A percentile compares a stretch with the other conserved stretches of the same genome.
Evolutionary conservation across 495 filamentous ascomycete species (phyloP).

Genomic region (Platismatia glauca): DNA sequence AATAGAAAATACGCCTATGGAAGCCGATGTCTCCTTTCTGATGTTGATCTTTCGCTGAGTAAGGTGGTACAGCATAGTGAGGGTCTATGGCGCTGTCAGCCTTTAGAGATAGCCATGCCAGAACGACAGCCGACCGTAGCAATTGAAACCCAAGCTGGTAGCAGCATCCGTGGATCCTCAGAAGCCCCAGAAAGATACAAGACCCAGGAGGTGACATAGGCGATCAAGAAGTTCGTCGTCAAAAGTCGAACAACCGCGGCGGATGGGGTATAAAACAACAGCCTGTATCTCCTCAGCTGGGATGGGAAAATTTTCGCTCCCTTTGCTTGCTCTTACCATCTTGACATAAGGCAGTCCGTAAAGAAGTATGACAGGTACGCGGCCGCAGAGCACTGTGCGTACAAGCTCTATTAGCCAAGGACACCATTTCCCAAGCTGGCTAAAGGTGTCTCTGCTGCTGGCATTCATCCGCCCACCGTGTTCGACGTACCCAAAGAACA

Average conservation of each 20-base stretch:
- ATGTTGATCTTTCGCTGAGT: conserved; percentile 76
- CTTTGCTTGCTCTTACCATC: conserved; percentile 49
- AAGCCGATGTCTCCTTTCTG: conserved; percentile 69
- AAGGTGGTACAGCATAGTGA: conserved; percentile 72
- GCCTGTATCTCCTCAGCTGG: conserved; percentile 39
- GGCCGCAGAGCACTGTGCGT: conserved; percentile 63
- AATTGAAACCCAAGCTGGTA: conserved; percentile 80
- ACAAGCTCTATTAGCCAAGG: conserved; percentile 3
- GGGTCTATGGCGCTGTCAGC: conserved; percentile 40
- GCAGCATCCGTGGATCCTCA: conserved; percentile 65
- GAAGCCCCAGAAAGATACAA: conserved; percentile 67
- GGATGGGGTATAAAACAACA: conserved; percentile 77
- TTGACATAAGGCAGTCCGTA: conserved; percentile 85
- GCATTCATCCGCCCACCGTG: conserved; percentile 1
- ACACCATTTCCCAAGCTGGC: conserved; percentile 1
- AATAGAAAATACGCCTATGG: conserved; percentile 66
- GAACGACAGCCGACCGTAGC: conserved; percentile 50
- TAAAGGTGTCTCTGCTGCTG: not conserved
- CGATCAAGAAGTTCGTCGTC: conserved; percentile 68
- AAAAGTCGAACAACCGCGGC: conserved; percentile 78
- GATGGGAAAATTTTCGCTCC: not conserved
- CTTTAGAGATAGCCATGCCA: not conserved
- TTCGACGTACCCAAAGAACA: conserved; percentile 64
- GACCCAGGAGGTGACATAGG: conserved; percentile 72
- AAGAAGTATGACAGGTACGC: conserved; percentile 85